Percentiles rank a stretch among this genome's conserved stretches.
These are phyloP conservation scores for Clonostachys sp. DNA, from an alignment of 2,329 filamentous ascomycete genomes.

Conservation along the genomic window DNA sequence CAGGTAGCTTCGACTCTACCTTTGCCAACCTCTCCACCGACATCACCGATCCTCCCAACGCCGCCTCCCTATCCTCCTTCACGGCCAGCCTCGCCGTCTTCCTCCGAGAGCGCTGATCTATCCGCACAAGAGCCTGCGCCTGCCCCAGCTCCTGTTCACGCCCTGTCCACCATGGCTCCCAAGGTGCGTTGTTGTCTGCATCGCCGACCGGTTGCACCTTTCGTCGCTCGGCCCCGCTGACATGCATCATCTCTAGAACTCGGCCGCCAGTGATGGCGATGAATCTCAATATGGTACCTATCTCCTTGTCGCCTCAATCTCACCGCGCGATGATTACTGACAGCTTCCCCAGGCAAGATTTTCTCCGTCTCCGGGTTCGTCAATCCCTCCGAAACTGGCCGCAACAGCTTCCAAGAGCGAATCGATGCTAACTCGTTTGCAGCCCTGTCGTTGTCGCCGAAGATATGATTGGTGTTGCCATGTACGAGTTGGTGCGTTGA, in stretches of 20 bases:
- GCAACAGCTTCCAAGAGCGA: slow-evolving; percentile 1
- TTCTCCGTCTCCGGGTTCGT: slow-evolving; percentile 58
- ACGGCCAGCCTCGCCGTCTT: slow-evolving; percentile 21
- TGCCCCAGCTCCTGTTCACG: slow-evolving; percentile 11
- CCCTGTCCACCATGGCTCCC: slow-evolving; percentile 47
- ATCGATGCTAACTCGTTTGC: slow-evolving; percentile 10
- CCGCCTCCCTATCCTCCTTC: slow-evolving; percentile 14
- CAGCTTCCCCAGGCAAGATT: slow-evolving; percentile 46
- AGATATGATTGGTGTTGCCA: slow-evolving; percentile 98
- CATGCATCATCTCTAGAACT: slow-evolving; percentile 18
- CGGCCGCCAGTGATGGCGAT: slow-evolving; percentile 28
- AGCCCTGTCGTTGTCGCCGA: slow-evolving; percentile 94
- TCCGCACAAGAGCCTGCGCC: slow-evolving; percentile 16
- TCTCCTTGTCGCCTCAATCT: not conserved
- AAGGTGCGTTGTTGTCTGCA: slow-evolving; percentile 31
- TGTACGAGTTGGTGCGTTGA: slow-evolving; percentile 88
- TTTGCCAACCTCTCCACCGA: slow-evolving; percentile 34
- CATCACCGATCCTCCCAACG: slow-evolving; percentile 22
- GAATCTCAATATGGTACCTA: slow-evolving; percentile 31
- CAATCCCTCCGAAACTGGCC: slow-evolving; percentile 1
- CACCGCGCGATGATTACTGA: not conserved
- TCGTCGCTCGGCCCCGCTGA: slow-evolving; percentile 10
- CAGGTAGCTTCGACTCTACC: slow-evolving; percentile 30
- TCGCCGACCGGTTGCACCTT: slow-evolving; percentile 2
- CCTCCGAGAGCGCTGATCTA: slow-evolving; percentile 14